phyloP scores from a whole-genome alignment of 1,284 basidiomycete genomes.

The Cutaneotrichosporon dermatis region DNA sequence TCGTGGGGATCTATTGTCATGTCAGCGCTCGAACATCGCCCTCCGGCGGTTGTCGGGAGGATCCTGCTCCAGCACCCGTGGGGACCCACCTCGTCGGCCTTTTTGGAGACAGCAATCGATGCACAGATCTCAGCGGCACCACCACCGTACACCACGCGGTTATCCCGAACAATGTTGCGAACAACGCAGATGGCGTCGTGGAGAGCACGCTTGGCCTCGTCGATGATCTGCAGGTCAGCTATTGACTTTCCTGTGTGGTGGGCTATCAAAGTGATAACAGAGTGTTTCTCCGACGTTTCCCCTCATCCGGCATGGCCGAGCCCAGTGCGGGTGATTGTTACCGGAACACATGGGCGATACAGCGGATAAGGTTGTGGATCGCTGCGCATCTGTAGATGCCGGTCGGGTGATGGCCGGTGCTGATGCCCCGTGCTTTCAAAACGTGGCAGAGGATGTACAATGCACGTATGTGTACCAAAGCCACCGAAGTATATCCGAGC shows the following conservation, averaged over 20 bases:
- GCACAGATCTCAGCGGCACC: slow-evolving; percentile 97
- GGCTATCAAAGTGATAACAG: neutral
- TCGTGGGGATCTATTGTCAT: slow-evolving; percentile 66
- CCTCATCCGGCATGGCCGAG: neutral
- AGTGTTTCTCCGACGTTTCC: slow-evolving; percentile 2
- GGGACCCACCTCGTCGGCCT: slow-evolving; percentile 75
- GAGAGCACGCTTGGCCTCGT: slow-evolving; percentile 94
- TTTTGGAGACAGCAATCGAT: slow-evolving; percentile 85
- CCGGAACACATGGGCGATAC: no score
- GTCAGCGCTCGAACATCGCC: neutral
- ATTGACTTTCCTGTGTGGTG: no score
- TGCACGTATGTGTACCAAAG: no score
- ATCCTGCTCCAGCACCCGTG: slow-evolving; percentile 2
- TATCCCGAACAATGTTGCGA: slow-evolving; percentile 89
- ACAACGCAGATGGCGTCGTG: slow-evolving; percentile 98
- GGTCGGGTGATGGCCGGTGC: no score
- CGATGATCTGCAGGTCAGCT: slow-evolving; percentile 69
- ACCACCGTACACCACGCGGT: slow-evolving; percentile 95
- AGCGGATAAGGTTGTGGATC: no score
- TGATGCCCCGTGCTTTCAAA: no score
- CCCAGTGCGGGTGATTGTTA: no score
- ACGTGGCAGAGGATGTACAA: no score
- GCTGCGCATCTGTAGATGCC: no score
- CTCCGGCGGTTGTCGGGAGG: neutral
- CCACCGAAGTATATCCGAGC: no score